Base-by-base conservation (phyloP, 495 filamentous ascomycete species). In the Peziza echinospora region DNA sequence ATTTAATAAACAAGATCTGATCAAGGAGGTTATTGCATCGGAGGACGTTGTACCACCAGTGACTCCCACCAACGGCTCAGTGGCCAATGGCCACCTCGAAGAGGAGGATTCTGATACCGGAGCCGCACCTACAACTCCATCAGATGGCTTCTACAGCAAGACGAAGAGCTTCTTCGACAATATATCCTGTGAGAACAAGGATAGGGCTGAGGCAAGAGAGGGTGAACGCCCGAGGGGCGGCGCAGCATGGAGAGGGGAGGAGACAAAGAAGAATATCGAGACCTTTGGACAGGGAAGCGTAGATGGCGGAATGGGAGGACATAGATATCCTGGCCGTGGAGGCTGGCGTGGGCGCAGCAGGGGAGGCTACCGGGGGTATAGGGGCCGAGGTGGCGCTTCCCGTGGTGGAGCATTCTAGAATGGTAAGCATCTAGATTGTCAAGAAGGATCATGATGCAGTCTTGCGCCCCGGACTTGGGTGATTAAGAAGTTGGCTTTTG, bases 271-370 rank as follows among this genome's bases (percentile, higher is more conserved):
- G 62, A 99, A 99, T 59, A 75, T 99, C 49, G 89, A 99, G 64
- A 99, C 89, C 0, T 99, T 99, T 54, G 89, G 89, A n/a, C 84
- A 93, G 62, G 85, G 87, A 39, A 93, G 84, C 53, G 87, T 99
- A 16, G 89, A 99, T 56, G 75, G 80, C 5, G 85, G 81, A 55
- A 75, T 82, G 11, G 78, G 81, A 46, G 80, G 75, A 46, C 82
- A 73, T 57, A 47, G 63, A 5, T 61, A 65, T 26, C 58, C 66
- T 8, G 64, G 67, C 5, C 63, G 73, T 28, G 64, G 66, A 16
- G 62, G 65, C 37, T 67, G 64, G 49, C 71, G 80, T 37, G 77
- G 78, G 19, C 69, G 79, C 43, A 77, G 78, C 22, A 72, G 77
- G 58, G 77, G 79, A 17, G 67, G 69, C 47, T 66, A 71, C 40